Conservation (phyloP, 208 protist genomes). For the Leishmania mexicana region DNA sequence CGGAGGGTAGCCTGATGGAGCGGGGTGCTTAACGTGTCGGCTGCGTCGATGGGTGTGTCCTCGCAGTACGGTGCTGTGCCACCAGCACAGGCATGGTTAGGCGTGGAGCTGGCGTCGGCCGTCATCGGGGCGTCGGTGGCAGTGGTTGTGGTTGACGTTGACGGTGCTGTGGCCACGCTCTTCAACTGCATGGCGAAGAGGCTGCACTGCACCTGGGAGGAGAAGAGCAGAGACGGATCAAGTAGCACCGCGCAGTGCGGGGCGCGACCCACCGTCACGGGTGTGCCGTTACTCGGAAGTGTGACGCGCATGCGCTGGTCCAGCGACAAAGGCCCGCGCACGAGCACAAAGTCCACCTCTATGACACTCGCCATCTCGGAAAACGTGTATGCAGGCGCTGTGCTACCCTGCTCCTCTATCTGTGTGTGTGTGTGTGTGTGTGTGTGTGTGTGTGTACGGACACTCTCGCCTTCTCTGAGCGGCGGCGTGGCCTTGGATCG, state of each 20-base stretch:
- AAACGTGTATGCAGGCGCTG: neutral
- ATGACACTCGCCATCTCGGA: conserved; percentile 17
- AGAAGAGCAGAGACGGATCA: conserved; percentile 71
- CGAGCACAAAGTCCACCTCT: conserved; percentile 54
- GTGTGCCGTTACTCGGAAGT: conserved; percentile 39
- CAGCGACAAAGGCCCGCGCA: conserved; percentile 55
- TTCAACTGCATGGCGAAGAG: conserved; percentile 38
- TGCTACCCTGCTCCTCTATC: neutral
- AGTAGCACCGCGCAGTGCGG: conserved; percentile 65
- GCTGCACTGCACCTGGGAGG: conserved; percentile 82
- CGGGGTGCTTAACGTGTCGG: neutral
- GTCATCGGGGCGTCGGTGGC: neutral
- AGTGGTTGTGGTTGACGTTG: neutral
- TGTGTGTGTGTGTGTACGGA: neutral
- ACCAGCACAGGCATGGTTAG: neutral
- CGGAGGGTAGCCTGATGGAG: neutral
- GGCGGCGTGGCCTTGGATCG: neutral
- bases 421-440: neutral
- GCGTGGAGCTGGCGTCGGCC: conserved; percentile 2
- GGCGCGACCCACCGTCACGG: conserved; percentile 65
- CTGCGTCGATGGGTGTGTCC: conserved; percentile 1
- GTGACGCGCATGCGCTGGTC: conserved; percentile 55
- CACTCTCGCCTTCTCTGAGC: neutral
- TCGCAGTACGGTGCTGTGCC: neutral
- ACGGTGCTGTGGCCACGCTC: neutral